phyloP scores from a whole-genome alignment of 169 alveolate species.

The Amoebophrya sp. region DNA sequence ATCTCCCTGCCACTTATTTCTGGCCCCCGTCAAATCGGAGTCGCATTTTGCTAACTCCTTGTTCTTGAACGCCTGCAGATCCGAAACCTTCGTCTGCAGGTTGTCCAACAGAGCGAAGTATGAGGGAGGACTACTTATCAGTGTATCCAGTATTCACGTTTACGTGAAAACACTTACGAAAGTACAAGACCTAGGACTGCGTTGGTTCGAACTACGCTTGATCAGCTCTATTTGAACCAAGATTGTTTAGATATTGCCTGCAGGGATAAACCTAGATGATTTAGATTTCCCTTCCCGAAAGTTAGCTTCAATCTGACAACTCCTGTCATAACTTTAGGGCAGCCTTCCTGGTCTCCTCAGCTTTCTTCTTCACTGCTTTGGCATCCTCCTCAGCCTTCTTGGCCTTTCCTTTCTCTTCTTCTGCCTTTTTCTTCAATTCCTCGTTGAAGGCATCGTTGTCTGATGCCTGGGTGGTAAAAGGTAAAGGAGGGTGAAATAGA shows the following conservation, averaged over 20 bases:
- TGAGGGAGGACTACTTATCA: background rate
- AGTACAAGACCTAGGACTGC: too few species aligned
- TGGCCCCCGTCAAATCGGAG: background rate
- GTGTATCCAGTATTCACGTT: too few species aligned
- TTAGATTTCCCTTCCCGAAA: too few species aligned
- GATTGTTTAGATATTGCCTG: too few species aligned
- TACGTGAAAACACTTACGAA: too few species aligned
- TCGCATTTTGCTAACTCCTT: background rate
- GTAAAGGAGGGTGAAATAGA: too few species aligned
- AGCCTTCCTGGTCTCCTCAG: background rate
- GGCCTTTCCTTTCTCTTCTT: background rate
- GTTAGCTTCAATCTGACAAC: too few species aligned
- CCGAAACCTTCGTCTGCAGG: background rate
- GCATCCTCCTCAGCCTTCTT: background rate
- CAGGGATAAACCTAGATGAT: too few species aligned
- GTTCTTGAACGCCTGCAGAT: background rate
- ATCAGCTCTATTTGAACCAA: too few species aligned
- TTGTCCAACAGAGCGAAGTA: background rate
- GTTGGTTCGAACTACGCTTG: too few species aligned
- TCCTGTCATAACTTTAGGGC: background rate
- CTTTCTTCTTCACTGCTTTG: background rate
- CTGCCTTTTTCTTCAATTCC: slow-evolving; percentile 1
- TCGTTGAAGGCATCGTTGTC: background rate
- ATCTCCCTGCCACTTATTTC: background rate
- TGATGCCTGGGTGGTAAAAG: too few species aligned